Base-by-base conservation (phyloP, 148 eudicot genomes). In the Persicaria maculosa region DNA sequence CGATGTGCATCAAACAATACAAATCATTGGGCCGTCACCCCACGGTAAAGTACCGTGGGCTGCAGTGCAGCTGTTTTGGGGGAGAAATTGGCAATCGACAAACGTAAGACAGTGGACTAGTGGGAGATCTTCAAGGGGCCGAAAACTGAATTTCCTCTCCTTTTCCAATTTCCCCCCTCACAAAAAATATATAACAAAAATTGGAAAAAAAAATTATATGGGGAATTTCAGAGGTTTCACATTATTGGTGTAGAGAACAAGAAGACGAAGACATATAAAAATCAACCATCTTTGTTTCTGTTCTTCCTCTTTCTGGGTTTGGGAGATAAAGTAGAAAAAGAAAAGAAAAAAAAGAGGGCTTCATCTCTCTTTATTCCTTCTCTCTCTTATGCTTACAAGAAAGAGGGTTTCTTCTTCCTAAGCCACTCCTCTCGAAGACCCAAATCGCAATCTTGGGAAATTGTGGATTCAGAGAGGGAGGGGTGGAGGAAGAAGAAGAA, bases 301-400 rank as follows among this genome's bases (percentile, higher is more conserved):
- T 19, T 54, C 67, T 72, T 31, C 77, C 77, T 72, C 74, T 78
- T 72, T 70, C 78, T 73, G 74, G 77, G 76, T 17, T 46, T 78
- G 72, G 69, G 84, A 79, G 83, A 82, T 81, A 81, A 79, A 40
- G 75, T 15, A 65, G 77, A 79, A 80, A 79, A 74, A 19, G 40
- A 72, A 53, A n/a, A 5, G 40, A 67, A 71, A 6, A 73, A 69
- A 65, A 74, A 52, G 55, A 52, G 72, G 50, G 72, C 5, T 62
- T 72, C 50, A 15, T 68, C 48, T 43, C 48, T 53, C 67, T 57
- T 44, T 17, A 57, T 72, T 72, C 67, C 7, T 17, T 45, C 72
- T 43, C 57, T 25, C 50, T 72, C 74, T 40, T 16, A 44, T 48
- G 64, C 81, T 74, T 57, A 16, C 43, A 11, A 44, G 61, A 44